phyloP scores from a whole-genome alignment of 2,329 filamentous ascomycete species.

The Hortaea werneckii region DNA sequence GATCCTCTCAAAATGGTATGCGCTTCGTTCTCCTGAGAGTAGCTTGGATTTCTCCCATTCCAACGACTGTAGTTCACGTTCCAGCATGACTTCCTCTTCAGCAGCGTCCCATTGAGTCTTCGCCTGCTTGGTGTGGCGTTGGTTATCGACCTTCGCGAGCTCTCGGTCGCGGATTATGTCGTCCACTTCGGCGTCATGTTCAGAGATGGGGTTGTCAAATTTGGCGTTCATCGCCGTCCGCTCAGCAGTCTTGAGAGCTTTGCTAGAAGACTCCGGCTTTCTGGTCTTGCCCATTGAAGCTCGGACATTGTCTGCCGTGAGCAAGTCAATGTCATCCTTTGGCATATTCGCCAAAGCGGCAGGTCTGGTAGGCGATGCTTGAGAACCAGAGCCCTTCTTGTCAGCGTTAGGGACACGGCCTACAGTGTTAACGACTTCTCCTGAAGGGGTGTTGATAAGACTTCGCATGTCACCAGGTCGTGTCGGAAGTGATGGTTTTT shows the following conservation, averaged over 20 bases:
- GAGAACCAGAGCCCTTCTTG: neutral
- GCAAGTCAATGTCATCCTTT: slow-evolving; percentile 30
- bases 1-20: slow-evolving; percentile 16
- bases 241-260: neutral
- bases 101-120: slow-evolving; percentile 12
- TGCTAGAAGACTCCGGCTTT: neutral
- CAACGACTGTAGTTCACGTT: slow-evolving; percentile 8
- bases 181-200: slow-evolving; percentile 10
- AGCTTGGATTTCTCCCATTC: slow-evolving; percentile 8
- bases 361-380: neutral
- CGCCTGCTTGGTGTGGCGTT: neutral
- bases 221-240: slow-evolving; percentile 3
- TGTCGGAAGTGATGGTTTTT: neutral
- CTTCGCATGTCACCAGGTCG: slow-evolving; percentile 4
- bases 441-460: slow-evolving; percentile 5
- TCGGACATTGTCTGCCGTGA: slow-evolving; percentile 33
- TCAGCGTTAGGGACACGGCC: neutral
- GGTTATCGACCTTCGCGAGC: neutral
- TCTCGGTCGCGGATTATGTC: slow-evolving; percentile 1
- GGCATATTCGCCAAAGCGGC: slow-evolving; percentile 24
- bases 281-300: slow-evolving; percentile 30
- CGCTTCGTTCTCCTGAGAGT: slow-evolving; percentile 7
- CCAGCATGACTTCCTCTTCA: slow-evolving; percentile 11
- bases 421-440: no score
- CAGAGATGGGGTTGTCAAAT: slow-evolving; percentile 4